Conservation (phyloP, 352 stramenopile genomes). For the Globisporangium lucens region DNA sequence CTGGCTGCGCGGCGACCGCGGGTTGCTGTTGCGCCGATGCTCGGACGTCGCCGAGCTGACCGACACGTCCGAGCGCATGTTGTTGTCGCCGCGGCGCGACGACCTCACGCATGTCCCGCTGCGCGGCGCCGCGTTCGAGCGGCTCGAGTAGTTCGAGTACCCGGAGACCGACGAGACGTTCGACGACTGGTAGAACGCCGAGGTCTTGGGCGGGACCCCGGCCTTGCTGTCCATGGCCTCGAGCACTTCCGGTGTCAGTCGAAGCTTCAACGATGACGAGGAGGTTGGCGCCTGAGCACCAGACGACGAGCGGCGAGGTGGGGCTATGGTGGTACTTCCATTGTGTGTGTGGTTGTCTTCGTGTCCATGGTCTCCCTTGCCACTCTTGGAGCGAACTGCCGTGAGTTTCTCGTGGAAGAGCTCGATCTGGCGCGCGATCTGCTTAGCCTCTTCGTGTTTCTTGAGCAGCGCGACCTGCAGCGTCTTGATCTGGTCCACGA, state of each 20-base stretch:
- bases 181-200: conserved; percentile 49
- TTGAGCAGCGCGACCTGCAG: conserved; percentile 60
- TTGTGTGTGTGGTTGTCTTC: neutral
- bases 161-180: conserved; percentile 66
- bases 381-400: conserved; percentile 25
- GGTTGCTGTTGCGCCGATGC: conserved; percentile 20
- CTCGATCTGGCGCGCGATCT: conserved; percentile 57
- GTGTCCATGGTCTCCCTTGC: conserved; percentile 2
- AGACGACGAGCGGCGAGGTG: conserved; percentile 1
- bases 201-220: conserved; percentile 42
- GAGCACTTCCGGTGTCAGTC: conserved; percentile 52
- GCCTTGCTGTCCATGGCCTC: conserved; percentile 56
- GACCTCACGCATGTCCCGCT: conserved; percentile 14
- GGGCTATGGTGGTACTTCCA: conserved; percentile 11
- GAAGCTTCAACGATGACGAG: conserved; percentile 32
- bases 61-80: conserved; percentile 40
- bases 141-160: conserved; percentile 48
- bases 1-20: conserved; percentile 36
- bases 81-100: conserved; percentile 8
- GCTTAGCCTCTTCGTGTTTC: conserved; percentile 79
- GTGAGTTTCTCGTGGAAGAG: conserved; percentile 49
- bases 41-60: conserved; percentile 55
- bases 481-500: conserved; percentile 64
- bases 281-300: conserved; percentile 2
- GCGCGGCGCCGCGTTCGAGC: conserved; percentile 28